These are phyloP conservation scores for Malassezia obtusa DNA, from an alignment of 1,284 basidiomycete species.

Conservation along the genomic window DNA sequence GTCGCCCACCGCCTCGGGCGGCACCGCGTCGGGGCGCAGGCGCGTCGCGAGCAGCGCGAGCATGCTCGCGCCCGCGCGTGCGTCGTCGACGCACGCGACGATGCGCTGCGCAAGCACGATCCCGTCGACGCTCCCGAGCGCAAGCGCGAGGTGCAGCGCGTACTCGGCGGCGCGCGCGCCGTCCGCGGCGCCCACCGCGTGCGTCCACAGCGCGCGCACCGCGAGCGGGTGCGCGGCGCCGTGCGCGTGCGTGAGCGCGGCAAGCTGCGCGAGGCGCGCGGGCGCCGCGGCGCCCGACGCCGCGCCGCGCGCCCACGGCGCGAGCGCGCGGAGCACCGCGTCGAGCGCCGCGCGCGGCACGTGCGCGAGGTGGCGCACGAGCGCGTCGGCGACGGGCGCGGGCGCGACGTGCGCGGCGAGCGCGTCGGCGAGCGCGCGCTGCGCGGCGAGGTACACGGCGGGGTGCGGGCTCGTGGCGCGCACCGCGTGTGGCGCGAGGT, in stretches of 20 bases:
- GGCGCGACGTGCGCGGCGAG: not conserved
- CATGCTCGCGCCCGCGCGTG: not conserved
- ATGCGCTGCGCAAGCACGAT: conserved; percentile 3
- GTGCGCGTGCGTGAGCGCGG: conserved; percentile 68
- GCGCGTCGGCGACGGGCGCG: not conserved
- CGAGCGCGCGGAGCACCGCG: not conserved
- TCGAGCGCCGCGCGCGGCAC: conserved; percentile 2
- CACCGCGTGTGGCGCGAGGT: conserved; percentile 25
- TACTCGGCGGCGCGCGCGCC: not conserved
- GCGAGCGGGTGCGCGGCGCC: conserved; percentile 67
- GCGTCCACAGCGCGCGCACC: conserved; percentile 62
- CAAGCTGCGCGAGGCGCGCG: conserved; percentile 63
- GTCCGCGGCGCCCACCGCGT: not conserved
- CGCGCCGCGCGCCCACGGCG: conserved; percentile 2
- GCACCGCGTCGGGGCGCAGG: not conserved
- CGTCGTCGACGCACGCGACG: not conserved
- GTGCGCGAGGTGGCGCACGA: not conserved
- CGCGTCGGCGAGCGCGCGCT: not conserved
- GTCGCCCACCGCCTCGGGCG: not conserved
- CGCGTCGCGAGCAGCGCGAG: not conserved
- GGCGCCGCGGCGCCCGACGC: not conserved
- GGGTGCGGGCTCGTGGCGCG: conserved; percentile 68
- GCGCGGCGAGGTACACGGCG: conserved; percentile 51
- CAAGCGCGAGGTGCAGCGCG: not conserved
- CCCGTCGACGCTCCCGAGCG: not conserved